Base-by-base conservation (phyloP, 352 stramenopile genomes). In the Phytophthora colocasiae region DNA sequence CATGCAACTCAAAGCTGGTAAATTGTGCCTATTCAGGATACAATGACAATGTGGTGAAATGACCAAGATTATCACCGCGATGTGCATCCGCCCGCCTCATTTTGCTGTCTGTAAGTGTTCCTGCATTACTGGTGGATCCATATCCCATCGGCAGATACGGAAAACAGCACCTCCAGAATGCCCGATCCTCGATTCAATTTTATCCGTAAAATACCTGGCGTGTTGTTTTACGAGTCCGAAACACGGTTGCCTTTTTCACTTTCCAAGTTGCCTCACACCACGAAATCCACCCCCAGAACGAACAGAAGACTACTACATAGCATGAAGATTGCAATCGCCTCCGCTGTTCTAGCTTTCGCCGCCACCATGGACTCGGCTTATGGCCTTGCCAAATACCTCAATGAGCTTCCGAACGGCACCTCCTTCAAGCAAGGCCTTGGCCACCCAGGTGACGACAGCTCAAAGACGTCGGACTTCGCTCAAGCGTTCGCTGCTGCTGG, bases 401-500 rank as follows among this genome's bases (percentile, higher is more conserved):
- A 48, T 22, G 63, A 80, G 36, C 45, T 85, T 29, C 78, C 78
- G 47, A 87, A 87, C 66, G 74, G 76, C 27, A 65, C 54, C 6
- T 41, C 29, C 2, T 80, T 84, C 64, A 27, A 56, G 12, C 71
- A 81, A 54, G 1, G 43, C 29, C 61, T 88, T 7, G 79, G 77
- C 26, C 79, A 88, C 55, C 65, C 58, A 15, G 55, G 58, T 29
- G 45, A 9, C 5, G 71, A 78, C 38, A 66, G 52, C 29, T 65
- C 41, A 14, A 52, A 69, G 38, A 72, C 69, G 40, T 77, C 71
- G 31, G 63, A 69, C n/a, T 87, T 83, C 11, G 78, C 65, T 34
- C 68, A 61, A 15, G 57, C 64, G 14, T 84, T 81, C 58, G 61
- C 56, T 29, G 54, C 63, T 8, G 64, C 58, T 9, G 71, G 58